Base-by-base conservation (phyloP, 1,284 basidiomycete species). In the Macrocybe sp. region DNA sequence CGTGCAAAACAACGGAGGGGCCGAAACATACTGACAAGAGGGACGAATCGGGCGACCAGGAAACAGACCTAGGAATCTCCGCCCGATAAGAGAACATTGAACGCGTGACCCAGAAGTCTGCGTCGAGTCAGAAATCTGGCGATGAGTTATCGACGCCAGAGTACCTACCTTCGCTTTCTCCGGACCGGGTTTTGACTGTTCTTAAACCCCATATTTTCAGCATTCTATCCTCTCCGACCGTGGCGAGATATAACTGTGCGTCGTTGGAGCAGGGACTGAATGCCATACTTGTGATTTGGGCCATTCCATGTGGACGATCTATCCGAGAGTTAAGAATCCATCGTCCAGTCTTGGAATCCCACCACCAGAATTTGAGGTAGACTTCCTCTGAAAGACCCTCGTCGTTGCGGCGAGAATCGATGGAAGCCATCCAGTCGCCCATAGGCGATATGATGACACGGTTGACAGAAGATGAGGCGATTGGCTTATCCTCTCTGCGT, bases 401-500 rank as follows among this genome's bases (percentile, higher is more conserved):
- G 40, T 86, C 81, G 10, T 78, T 82, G 51, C 82, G 77, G 49
- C 94, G 80, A 32, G 71, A 71, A 65, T 99, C 96, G 35, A 94
- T 68, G 0, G 96, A 97, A 1, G 93, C 93, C 84, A 99, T 85
- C 95, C 96, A 98, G 44, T 83, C 75, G n/a, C 85, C 87, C 35
- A 66, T 73, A 5, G 75, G 65, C 2, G 87, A 88, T 46, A 95
- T 74, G 2, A 76, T 80, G 5, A 80, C 81, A 14, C 72, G 73
- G 49, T 91, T 85, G 6, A 98, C 89, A 11, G 85, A 77, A 1
- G 88, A 79, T 4, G 89, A 85, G 52, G 92, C 85, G 48, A 95
- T 68, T 6, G 79, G 73, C 56, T 85, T 86, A 49, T 95, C 89
- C 44, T 94, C 91, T 49, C 83, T 75, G 53, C 89, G 74, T 16